Base-by-base conservation (phyloP, 345 rosid genomes). In the Ceriops decandra region DNA sequence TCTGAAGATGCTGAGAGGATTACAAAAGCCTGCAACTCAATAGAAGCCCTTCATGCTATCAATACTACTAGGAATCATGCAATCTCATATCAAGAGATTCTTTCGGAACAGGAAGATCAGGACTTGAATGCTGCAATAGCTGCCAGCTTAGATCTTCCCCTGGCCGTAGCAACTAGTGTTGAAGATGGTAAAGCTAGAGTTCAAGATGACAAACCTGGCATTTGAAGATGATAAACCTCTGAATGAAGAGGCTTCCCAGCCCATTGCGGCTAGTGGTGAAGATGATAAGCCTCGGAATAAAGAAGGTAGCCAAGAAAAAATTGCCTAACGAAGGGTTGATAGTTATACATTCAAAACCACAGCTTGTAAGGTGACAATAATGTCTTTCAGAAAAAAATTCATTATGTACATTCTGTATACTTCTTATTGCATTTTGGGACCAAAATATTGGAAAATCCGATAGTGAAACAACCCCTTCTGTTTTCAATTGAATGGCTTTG, bases 1-100 rank as follows among this genome's bases (percentile, higher is more conserved):
- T 95, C 92, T 27, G 95, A 91, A 74, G 99, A 91, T 66, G 97
- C 96, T 2, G 90, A 88, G 83, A 83, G 87, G 69, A 86, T 95
- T 71, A 82, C 81, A 21, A 91, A 91, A 81, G 72, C 82, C 36
- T 83, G 78, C 78, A 85, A 79, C 83, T 67, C 80, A 22, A 70
- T 70, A 4, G 74, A 72, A 66, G 78, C 69, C 63, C 62, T 87
- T 24, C 79, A 69, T 67, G 71, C 62, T 52, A 63, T 57, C 70
- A 79, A 71, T 66, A 67, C 75, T 57, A 70, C 77, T 66, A 82
- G 65, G 69, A 83, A 79, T 77, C 67, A 56, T 61, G 69, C 82
- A 2, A 75, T 82, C 61, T 81, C 66, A 52, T 74, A 80, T 67
- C 82, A 79, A 16, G 82, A 68, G 26, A 60, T 71, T 60, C 84